phyloP scores from a whole-genome alignment of 2,329 filamentous ascomycete species.

The Scleromitrula shiraiana region DNA sequence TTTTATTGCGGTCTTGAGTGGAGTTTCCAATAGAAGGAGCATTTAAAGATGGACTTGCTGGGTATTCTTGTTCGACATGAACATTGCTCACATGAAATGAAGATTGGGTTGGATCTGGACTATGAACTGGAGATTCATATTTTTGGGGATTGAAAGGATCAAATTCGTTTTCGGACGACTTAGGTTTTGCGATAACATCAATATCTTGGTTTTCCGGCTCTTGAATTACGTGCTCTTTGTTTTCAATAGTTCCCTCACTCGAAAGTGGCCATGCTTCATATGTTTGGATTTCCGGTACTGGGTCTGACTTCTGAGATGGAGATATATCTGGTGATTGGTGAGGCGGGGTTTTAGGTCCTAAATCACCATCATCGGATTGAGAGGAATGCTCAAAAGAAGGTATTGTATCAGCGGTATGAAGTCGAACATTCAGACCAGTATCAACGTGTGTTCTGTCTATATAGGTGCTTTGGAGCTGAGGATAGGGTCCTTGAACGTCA shows the following conservation, averaged over 20 bases:
- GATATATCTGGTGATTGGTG: not conserved
- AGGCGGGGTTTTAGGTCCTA: conserved; percentile 3
- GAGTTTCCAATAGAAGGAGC: not conserved
- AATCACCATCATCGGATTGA: conserved; percentile 15
- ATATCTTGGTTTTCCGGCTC: not conserved
- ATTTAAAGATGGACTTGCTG: not conserved
- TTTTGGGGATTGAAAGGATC: conserved; percentile 16
- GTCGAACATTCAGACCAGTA: not conserved
- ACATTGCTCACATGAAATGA: conserved; percentile 3
- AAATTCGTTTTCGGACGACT: conserved; percentile 14
- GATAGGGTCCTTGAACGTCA: too few relatives aligned
- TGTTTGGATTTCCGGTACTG: conserved; percentile 2
- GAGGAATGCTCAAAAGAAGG: conserved; percentile 21
- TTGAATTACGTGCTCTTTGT: not conserved
- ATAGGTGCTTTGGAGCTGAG: not conserved
- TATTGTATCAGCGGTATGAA: conserved; percentile 22
- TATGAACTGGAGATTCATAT: conserved; percentile 11
- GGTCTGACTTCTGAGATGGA: conserved; percentile 1
- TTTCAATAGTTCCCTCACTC: not conserved
- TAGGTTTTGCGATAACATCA: not conserved
- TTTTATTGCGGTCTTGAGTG: too few relatives aligned
- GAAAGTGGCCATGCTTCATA: conserved; percentile 1
- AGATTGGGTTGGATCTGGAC: not conserved
- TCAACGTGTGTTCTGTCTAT: not conserved
- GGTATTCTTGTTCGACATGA: conserved; percentile 3